Percentiles rank a stretch among this genome's conserved stretches.
Evolutionary conservation across 805 yeast genomes (phyloP).

Genomic region (Candida rishiriensis): DNA sequence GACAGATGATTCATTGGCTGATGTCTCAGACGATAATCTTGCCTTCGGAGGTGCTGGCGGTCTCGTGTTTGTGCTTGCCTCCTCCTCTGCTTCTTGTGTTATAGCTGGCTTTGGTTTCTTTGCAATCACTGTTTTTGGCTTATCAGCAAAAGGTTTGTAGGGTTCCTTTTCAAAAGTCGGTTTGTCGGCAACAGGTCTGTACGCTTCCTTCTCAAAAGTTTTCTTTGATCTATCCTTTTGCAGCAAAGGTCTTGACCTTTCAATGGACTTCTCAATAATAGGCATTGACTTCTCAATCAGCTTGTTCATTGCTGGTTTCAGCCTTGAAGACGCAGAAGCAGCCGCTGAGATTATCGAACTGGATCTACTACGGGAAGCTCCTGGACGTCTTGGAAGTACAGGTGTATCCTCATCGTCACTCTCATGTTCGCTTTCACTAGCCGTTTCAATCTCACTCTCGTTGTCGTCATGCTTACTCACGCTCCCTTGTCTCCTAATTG

Average conservation of each 20-base stretch:
- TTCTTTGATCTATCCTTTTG: too few species aligned
- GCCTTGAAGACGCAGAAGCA: background rate
- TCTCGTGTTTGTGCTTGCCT: conserved; percentile 1
- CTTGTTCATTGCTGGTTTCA: background rate
- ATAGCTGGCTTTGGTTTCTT: conserved; percentile 3
- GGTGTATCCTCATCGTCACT: conserved; percentile 24
- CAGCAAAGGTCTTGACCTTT: too few species aligned
- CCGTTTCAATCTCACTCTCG: too few species aligned
- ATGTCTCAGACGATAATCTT: conserved; percentile 1
- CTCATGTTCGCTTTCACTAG: conserved; percentile 1
- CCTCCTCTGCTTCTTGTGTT: background rate
- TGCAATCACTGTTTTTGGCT: conserved; percentile 9
- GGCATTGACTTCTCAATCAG: too few species aligned
- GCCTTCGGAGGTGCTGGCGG: conserved; percentile 34
- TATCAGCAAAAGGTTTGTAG: conserved; percentile 3
- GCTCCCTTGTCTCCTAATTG: too few species aligned
- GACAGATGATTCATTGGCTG: conserved; percentile 7
- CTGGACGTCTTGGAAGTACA: conserved; percentile 21
- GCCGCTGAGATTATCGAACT: conserved; percentile 2
- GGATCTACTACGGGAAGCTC: background rate
- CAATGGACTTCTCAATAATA: too few species aligned
- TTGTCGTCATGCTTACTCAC: too few species aligned
- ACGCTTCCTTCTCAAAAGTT: too few species aligned
- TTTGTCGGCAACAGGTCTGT: too few species aligned
- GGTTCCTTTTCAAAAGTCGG: background rate